Conservation (phyloP, 129 eudicot species). For the Pseudognaphalium luteoalbum region DNA sequence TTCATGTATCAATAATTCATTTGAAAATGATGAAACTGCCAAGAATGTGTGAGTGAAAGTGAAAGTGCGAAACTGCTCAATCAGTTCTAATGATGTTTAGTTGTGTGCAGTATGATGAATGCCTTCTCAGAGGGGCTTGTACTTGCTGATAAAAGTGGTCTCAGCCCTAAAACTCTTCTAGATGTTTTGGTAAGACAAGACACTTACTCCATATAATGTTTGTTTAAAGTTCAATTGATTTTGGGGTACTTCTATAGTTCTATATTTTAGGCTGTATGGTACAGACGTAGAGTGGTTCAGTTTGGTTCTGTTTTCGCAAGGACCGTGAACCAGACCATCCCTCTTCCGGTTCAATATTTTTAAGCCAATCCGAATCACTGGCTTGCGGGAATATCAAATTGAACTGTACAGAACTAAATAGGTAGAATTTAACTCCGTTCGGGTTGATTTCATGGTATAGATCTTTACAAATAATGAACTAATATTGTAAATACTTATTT, state of each 20-base stretch:
- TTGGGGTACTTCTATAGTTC: background rate
- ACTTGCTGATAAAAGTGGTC: constrained; percentile 92
- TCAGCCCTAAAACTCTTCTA: constrained; percentile 74
- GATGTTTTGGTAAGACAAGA: constrained; percentile 74
- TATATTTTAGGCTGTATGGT: background rate
- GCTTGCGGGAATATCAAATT: background rate
- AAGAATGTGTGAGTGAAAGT: background rate
- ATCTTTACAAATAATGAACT: background rate
- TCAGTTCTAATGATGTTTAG: constrained; percentile 10
- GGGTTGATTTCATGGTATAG: background rate
- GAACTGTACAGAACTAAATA: background rate
- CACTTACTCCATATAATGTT: background rate
- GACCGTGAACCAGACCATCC: background rate
- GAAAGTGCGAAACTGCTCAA: background rate
- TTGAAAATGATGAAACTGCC: background rate
- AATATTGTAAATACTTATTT: background rate
- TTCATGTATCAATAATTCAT: background rate
- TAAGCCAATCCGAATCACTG: background rate
- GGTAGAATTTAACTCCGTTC: background rate
- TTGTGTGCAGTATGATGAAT: constrained; percentile 82
- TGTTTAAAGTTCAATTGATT: background rate
- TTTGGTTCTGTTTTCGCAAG: constrained; percentile 3
- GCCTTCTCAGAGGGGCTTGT: constrained; percentile 96
- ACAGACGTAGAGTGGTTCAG: background rate
- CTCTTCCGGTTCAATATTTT: background rate